Conservation (phyloP, 1,139 yeast species). For the Lodderomyces elongisporus region DNA sequence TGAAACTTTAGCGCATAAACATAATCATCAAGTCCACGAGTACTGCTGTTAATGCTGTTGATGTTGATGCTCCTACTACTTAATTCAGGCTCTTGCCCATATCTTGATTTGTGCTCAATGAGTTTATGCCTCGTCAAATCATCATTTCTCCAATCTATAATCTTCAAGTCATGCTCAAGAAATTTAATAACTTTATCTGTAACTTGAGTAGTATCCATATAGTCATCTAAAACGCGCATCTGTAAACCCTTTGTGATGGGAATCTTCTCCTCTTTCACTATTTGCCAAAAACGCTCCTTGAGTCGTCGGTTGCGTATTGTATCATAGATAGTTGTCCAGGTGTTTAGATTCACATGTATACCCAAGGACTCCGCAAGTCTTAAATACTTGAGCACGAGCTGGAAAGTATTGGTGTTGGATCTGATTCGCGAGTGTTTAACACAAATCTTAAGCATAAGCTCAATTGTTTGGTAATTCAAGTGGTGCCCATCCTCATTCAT, state of each 20-base stretch:
- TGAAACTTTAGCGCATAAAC: conserved; percentile 13
- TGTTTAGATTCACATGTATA: conserved; percentile 31
- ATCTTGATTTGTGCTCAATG: conserved; percentile 15
- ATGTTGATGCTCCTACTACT: too few relatives aligned
- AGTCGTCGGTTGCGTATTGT: conserved; percentile 34
- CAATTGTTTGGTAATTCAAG: conserved; percentile 40
- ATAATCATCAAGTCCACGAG: too few relatives aligned
- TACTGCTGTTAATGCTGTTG: not conserved
- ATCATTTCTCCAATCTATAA: conserved; percentile 26
- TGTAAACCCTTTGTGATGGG: conserved; percentile 30
- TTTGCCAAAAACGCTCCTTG: conserved; percentile 33
- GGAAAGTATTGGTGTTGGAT: conserved; percentile 29
- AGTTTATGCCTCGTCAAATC: conserved; percentile 29
- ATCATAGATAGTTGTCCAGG: conserved; percentile 37
- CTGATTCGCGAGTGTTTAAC: conserved; percentile 32
- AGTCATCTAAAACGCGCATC: conserved; percentile 34
- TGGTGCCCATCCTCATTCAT: conserved; percentile 41
- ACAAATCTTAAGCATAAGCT: conserved; percentile 30
- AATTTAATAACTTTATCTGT: conserved; percentile 27
- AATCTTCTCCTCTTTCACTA: conserved; percentile 26
- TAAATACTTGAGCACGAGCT: conserved; percentile 28
- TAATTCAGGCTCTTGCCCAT: not conserved
- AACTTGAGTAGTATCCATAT: conserved; percentile 23
- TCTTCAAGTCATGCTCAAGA: conserved; percentile 30
- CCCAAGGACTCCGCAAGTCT: conserved; percentile 22